Evolutionary conservation across 1,284 basidiomycete species (phyloP), one percentile per base, ranked within the genome.

Genomic region (Cystobasidium slooffiae): DNA sequence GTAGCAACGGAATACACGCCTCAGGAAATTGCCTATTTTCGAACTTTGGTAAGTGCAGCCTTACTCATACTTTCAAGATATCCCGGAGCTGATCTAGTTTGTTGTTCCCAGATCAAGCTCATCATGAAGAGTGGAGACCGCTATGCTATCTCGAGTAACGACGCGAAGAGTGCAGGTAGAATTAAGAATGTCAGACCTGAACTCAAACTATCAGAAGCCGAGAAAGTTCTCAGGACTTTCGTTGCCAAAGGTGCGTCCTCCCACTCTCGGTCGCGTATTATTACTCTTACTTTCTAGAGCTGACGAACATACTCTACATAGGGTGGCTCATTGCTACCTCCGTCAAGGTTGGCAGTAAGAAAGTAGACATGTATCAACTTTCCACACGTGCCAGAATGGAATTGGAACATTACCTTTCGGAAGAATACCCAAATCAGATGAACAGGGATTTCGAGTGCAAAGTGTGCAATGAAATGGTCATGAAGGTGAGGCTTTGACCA

Each of bases 71-170:
- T 51, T 51, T 16, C 47, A 16, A 2, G 9, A 59, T 7, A 20
- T 51, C 44, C 7, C 8, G 5, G 20, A 5, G 18, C 47, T 49
- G 39, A 12, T 14, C 24, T 24, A 31, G 3, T 58, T 20, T 9
- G 6, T n/a, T 6, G 0, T 12, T 0, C 37, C 16, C 75, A 94
- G 92, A 86, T 95, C 53, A 91, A 94, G 79, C 90, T 91, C 83
- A 94, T 95, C 79, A 90, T 94, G 86, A 85, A 90, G 14, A 90
- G 92, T 9, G 88, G 89, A 8, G 86, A 86, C 53, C 87, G 90
- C 78, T 95, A 86, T 81, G 91, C 89, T 6, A 85, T 93, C 4
- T 89, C 90, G 0, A 90, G 91, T 1, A 83, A 91, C 37, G 88
- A 88, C 4, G 92, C 92, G 0, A 84, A 92, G 47, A 87, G 89